A percentile compares a stretch with the other conserved stretches of the same genome.
phyloP scores from a whole-genome alignment of 202 grass and related monocot genomes.

The Schoenoplectus tabernaemontani region DNA sequence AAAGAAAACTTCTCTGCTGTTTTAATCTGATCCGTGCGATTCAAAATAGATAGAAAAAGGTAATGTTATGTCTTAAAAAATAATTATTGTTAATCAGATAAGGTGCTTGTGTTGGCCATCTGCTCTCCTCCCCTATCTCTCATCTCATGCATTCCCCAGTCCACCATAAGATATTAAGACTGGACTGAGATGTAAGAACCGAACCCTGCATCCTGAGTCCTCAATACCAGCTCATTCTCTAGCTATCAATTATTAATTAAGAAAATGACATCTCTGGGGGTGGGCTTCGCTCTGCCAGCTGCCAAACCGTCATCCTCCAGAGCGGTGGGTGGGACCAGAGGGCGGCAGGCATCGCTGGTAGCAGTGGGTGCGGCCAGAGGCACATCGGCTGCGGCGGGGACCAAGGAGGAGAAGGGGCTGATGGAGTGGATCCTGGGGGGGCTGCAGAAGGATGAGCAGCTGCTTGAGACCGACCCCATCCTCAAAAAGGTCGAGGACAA shows the following conservation, averaged over 20 bases:
- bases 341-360: background rate
- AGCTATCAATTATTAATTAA: background rate
- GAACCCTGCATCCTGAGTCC: too few species aligned
- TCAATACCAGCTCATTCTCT: background rate
- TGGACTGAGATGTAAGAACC: background rate
- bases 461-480: slow-evolving; percentile 61
- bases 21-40: background rate
- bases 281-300: background rate
- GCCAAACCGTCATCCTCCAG: background rate
- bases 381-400: background rate
- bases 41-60: background rate
- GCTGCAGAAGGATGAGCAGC: slow-evolving; percentile 57
- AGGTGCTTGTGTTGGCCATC: slow-evolving; percentile 2
- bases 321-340: too few species aligned
- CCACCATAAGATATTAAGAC: background rate
- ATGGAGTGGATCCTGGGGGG: slow-evolving; percentile 32
- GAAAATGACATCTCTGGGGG: background rate
- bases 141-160: too few species aligned
- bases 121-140: too few species aligned
- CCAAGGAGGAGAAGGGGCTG: slow-evolving; percentile 46
- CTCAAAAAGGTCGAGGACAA: slow-evolving; percentile 38
- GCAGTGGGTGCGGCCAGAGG: background rate
- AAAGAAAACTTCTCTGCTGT: background rate
- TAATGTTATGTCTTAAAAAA: too few species aligned
- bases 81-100: background rate